A percentile compares a stretch with the other conserved stretches of the same genome.
Conservation (phyloP, 495 filamentous ascomycete species). For the Penicillium canariense region DNA sequence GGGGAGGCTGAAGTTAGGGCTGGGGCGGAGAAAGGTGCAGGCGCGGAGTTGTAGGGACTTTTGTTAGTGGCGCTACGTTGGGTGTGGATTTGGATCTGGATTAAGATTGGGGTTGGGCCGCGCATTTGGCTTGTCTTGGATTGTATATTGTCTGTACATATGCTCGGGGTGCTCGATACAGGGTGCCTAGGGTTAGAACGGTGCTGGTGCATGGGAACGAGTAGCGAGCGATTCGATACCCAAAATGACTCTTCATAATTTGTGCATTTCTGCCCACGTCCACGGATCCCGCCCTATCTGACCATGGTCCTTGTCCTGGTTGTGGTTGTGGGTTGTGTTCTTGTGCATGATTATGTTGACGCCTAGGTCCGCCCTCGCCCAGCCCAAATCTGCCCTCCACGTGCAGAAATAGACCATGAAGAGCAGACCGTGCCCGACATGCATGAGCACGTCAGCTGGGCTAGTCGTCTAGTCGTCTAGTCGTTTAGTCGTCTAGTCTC, state of each 20-base stretch:
- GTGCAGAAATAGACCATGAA: no score
- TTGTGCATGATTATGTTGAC: background rate
- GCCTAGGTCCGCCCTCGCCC: background rate
- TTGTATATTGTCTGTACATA: no score
- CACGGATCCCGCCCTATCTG: background rate
- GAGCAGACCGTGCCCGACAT: no score
- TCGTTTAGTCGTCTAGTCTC: background rate
- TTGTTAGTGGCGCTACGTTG: background rate
- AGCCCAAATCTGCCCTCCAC: background rate
- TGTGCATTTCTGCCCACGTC: no score
- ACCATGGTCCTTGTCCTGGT: background rate
- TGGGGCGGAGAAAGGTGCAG: no score
- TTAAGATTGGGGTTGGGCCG: no score
- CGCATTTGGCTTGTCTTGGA: no score
- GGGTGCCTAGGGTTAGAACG: no score
- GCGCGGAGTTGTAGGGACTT: background rate
- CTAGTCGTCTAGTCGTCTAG: background rate
- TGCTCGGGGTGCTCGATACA: no score
- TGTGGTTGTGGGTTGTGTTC: background rate
- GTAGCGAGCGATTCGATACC: no score
- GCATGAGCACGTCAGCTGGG: background rate
- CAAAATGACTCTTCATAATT: no score
- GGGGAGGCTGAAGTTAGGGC: conserved; percentile 1
- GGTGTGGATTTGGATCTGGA: background rate
- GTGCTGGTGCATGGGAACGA: no score